Percentiles rank a stretch among this genome's conserved stretches.
Conservation (phyloP, 495 filamentous ascomycete species). For the Penicillium paradoxum region DNA sequence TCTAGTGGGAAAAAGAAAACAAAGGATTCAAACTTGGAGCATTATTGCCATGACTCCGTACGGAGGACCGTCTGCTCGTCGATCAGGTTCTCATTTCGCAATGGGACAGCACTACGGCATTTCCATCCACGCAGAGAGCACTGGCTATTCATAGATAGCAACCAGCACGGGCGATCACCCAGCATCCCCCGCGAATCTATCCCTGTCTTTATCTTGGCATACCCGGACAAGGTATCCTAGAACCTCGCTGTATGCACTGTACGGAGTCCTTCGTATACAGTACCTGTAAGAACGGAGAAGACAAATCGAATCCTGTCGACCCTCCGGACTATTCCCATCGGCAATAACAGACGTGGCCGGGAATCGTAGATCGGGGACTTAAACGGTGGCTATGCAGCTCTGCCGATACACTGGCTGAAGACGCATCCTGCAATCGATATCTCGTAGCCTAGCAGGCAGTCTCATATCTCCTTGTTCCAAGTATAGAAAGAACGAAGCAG, state of each 20-base stretch:
- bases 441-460: conserved; percentile 7
- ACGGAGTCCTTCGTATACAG: background rate
- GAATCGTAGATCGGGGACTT: background rate
- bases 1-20: background rate
- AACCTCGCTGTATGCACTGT: background rate
- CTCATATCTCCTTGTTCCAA: background rate
- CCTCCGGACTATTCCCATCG: background rate
- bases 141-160: background rate
- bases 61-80: conserved; percentile 7
- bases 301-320: background rate
- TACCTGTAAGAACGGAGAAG: background rate
- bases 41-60: background rate
- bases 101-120: background rate
- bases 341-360: background rate
- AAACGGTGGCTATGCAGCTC: conserved; percentile 7
- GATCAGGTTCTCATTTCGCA: conserved; percentile 2
- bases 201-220: conserved; percentile 5
- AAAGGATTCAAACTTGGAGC: background rate
- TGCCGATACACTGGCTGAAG: background rate
- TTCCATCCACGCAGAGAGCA: background rate
- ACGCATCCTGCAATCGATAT: background rate
- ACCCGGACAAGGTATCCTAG: background rate
- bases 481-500: background rate
- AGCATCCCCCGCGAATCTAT: conserved; percentile 5
- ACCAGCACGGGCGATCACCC: background rate